phyloP scores from a whole-genome alignment of 2,329 filamentous ascomycete species.

The Fulvia fulva region DNA sequence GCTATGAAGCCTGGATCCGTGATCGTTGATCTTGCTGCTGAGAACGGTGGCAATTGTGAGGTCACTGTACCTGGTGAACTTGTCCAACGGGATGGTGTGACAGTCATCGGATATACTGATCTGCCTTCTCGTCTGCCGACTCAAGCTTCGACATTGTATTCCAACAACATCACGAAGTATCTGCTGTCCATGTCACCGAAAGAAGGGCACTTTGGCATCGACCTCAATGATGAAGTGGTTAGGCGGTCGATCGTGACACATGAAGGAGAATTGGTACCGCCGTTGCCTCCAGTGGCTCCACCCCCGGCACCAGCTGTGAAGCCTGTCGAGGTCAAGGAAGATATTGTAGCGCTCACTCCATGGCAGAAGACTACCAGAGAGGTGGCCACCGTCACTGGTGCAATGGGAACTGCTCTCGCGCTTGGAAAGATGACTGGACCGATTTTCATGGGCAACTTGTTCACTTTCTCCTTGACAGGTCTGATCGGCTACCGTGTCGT shows the following conservation, averaged over 20 bases:
- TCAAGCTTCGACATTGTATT: slow-evolving; percentile 85
- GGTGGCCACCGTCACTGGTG: slow-evolving; percentile 68
- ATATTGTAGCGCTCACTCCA: slow-evolving; percentile 67
- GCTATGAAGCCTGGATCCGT: slow-evolving; percentile 89
- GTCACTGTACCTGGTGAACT: slow-evolving; percentile 69
- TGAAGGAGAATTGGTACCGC: slow-evolving; percentile 70
- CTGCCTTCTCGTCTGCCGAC: slow-evolving; percentile 81
- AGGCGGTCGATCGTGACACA: slow-evolving; percentile 79
- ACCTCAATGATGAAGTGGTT: slow-evolving; percentile 79
- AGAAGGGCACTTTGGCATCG: slow-evolving; percentile 74
- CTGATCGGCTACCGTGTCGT: slow-evolving; percentile 84
- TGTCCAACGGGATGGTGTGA: slow-evolving; percentile 69
- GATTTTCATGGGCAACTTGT: slow-evolving; percentile 81
- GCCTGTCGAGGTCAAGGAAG: slow-evolving; percentile 50
- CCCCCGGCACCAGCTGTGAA: slow-evolving; percentile 52
- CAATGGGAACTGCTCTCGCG: slow-evolving; percentile 70
- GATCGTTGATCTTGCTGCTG: slow-evolving; percentile 81
- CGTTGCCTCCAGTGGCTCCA: slow-evolving; percentile 65
- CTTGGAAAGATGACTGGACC: slow-evolving; percentile 78
- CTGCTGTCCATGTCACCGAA: slow-evolving; percentile 75
- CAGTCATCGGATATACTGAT: slow-evolving; percentile 69
- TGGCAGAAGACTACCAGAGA: slow-evolving; percentile 77
- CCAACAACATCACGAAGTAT: slow-evolving; percentile 90
- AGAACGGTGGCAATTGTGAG: slow-evolving; percentile 85
- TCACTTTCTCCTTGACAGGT: slow-evolving; percentile 78